Evolutionary conservation across 352 stramenopile genomes (phyloP), one percentile per base, ranked within the genome.

Genomic region (Halophytophthora polymorphica): DNA sequence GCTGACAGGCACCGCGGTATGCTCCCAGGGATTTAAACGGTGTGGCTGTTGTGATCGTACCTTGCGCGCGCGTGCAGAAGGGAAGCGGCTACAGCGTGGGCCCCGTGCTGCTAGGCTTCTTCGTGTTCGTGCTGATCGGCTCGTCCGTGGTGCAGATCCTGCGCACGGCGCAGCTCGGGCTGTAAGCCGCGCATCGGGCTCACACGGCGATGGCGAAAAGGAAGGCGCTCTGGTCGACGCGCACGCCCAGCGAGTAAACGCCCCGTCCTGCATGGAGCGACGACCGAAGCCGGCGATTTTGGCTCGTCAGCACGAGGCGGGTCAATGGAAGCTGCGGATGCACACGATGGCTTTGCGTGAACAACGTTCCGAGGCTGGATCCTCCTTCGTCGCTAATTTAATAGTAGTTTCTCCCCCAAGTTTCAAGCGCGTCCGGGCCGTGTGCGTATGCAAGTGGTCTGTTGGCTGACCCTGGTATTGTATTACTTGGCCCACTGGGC

Each of bases 91-190:
- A 88, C 63, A 71, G 73, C 22, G 45, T 95, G 17, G 86, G 86
- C 17, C 86, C 86, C 31, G 47, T 90, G 38, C 72, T 95, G 3
- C 49, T 95, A 44, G 86, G 77, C 31, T 93, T 95, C 66, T 90
- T 95, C 56, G 62, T 94, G 37, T 95, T 95, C 36, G 81, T 95
- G 50, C 58, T 95, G 7, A 80, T 94, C 36, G 86, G 86, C 29
- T 95, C 86, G 50, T 91, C 86, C 18, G 62, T 95, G 33, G 74
- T 95, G 29, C 81, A 95, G 69, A 92, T 95, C 58, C 60, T 95
- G 37, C 82, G 77, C 41, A 88, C 76, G 55, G 83, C 82, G 10
- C 73, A 90, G 58, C 58, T 89, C 39, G 79, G 84, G 3, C 59
- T 90, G 45, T 92, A 86, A 77, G 47, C 40, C 28, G 18, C 36